phyloP scores from a whole-genome alignment of 2,329 filamentous ascomycete species.

The Lecanicillium sp. region DNA sequence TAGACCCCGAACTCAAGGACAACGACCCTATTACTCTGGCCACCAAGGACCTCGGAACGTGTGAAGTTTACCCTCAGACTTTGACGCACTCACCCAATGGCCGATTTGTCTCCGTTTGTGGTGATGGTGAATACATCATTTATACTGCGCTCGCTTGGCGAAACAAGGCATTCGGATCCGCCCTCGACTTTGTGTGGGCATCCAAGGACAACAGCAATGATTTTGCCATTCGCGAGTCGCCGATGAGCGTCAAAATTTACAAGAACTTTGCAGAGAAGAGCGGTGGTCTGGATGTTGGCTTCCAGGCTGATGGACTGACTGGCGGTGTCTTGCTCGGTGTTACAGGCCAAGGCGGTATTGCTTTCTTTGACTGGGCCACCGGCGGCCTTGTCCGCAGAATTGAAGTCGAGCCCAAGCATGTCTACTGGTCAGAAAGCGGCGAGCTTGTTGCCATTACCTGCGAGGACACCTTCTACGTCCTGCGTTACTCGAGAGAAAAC shows the following conservation, averaged over 20 bases:
- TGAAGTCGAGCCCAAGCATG: constrained; percentile 66
- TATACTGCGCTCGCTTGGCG: constrained; percentile 94
- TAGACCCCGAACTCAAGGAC: constrained; percentile 76
- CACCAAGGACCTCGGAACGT: constrained; percentile 90
- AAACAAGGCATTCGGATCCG: constrained; percentile 95
- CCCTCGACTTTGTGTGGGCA: constrained; percentile 93
- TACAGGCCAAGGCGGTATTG: constrained; percentile 88
- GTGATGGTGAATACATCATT: constrained; percentile 97
- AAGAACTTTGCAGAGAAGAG: constrained; percentile 94
- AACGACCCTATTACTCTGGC: constrained; percentile 78
- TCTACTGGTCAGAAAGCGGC: constrained; percentile 97
- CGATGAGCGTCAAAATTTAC: constrained; percentile 92
- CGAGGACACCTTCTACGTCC: constrained; percentile 90
- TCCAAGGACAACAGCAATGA: constrained; percentile 98
- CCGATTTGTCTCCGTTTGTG: constrained; percentile 71
- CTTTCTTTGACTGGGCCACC: constrained; percentile 92
- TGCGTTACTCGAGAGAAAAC: constrained; percentile 83
- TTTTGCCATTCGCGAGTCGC: constrained; percentile 91
- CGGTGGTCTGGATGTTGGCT: constrained; percentile 85
- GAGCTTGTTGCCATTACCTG: constrained; percentile 89
- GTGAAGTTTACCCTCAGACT: constrained; percentile 93
- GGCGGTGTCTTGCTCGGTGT: constrained; percentile 89
- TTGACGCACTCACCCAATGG: constrained; percentile 94
- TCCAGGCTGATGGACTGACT: constrained; percentile 84
- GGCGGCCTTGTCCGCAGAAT: constrained; percentile 86